A percentile compares a stretch with the other conserved stretches of the same genome.
These are phyloP conservation scores for Sistotremastrum niveocremeum DNA, from an alignment of 768 basidiomycete species.

Conservation along the genomic window DNA sequence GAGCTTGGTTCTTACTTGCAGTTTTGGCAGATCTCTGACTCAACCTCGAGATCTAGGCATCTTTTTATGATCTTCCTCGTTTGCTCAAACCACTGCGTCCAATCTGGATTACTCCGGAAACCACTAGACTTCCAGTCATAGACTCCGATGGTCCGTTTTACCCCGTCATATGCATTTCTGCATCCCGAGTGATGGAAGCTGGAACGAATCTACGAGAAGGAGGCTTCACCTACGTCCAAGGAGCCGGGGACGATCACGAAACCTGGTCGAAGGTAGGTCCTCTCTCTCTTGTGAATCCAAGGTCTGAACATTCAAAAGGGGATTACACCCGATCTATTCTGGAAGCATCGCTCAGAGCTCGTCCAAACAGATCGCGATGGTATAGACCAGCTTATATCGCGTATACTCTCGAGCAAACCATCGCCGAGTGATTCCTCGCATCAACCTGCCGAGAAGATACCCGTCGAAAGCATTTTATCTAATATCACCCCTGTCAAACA, in stretches of 20 bases:
- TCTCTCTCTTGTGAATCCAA: slow-evolving; percentile 1
- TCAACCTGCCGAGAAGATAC: too few species aligned
- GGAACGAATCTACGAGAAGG: slow-evolving; percentile 44
- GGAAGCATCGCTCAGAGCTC: slow-evolving; percentile 32
- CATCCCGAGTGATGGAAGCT: slow-evolving; percentile 55
- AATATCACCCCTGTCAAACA: not conserved
- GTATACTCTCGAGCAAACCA: too few species aligned
- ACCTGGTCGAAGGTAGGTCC: slow-evolving; percentile 62
- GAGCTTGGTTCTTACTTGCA: slow-evolving; percentile 10
- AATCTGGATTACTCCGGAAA: slow-evolving; percentile 76
- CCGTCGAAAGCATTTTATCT: slow-evolving; percentile 7
- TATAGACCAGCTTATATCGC: too few species aligned
- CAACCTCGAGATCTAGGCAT: slow-evolving; percentile 30
- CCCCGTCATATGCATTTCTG: slow-evolving; percentile 77
- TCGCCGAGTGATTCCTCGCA: too few species aligned
- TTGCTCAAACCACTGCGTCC: slow-evolving; percentile 62
- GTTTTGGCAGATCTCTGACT: not conserved
- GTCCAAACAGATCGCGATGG: not conserved
- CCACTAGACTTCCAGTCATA: slow-evolving; percentile 33
- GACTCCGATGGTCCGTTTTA: slow-evolving; percentile 25
- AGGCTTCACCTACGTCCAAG: slow-evolving; percentile 85
- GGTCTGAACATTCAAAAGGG: slow-evolving; percentile 32
- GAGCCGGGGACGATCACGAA: slow-evolving; percentile 92
- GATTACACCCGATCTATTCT: slow-evolving; percentile 60
- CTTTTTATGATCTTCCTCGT: slow-evolving; percentile 53